Percentiles rank a stretch among this genome's conserved stretches.
These are phyloP conservation scores for Eremothecium gossypii DNA, from an alignment of 1,139 yeast species.

Conservation along the genomic window DNA sequence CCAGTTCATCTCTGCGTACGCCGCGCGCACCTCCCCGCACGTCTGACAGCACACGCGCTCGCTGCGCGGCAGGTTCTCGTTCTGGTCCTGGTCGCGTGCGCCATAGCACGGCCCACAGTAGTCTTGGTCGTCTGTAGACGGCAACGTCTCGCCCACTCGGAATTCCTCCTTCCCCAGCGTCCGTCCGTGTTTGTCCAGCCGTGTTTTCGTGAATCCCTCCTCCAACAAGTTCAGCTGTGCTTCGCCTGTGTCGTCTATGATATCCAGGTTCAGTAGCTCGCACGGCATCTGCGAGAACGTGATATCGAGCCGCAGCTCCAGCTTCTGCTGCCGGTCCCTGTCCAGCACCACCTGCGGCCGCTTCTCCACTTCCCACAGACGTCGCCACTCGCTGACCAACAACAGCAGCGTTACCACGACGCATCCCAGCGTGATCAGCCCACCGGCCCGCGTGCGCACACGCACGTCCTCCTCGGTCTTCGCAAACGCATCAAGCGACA, in stretches of 20 bases:
- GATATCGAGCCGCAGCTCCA: conserved; percentile 73
- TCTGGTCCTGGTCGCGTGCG: conserved; percentile 53
- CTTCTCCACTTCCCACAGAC: conserved; percentile 56
- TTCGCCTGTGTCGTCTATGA: conserved; percentile 83
- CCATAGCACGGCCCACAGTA: conserved; percentile 93
- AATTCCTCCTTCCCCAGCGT: conserved; percentile 22
- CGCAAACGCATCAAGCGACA: conserved; percentile 66
- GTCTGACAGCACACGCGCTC: conserved; percentile 67
- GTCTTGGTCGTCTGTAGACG: conserved; percentile 26
- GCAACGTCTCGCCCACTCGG: conserved; percentile 28
- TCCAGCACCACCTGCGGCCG: conserved; percentile 86
- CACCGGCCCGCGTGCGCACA: conserved; percentile 82
- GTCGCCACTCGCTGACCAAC: conserved; percentile 64
- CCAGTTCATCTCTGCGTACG: conserved; percentile 76
- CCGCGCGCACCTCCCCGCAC: conserved; percentile 71
- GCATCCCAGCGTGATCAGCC: conserved; percentile 72
- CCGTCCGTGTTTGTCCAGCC: conserved; percentile 37
- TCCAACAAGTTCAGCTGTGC: conserved; percentile 60
- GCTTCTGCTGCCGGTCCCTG: conserved; percentile 64
- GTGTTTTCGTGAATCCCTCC: conserved; percentile 61
- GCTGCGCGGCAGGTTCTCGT: conserved; percentile 33
- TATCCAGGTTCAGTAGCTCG: conserved; percentile 51
- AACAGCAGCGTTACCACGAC: conserved; percentile 51
- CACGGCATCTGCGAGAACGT: conserved; percentile 83
- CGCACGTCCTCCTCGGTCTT: conserved; percentile 92